Evolutionary conservation across 768 basidiomycete genomes (phyloP).

Genomic region (Tulasnella sp.): DNA sequence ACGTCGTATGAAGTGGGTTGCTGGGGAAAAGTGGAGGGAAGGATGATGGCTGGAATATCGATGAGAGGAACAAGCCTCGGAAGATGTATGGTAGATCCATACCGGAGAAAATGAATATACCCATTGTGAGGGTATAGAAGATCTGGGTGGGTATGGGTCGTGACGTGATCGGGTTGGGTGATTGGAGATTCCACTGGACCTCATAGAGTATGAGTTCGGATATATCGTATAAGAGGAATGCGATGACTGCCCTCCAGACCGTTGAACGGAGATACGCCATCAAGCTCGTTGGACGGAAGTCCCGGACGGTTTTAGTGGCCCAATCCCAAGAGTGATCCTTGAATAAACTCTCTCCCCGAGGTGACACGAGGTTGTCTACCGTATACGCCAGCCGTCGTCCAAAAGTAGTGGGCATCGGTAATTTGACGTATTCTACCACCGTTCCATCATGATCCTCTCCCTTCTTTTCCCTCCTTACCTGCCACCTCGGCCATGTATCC

Average conservation of each 20-base stretch:
- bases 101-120: not conserved
- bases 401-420: not conserved
- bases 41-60: not conserved
- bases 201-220: not conserved
- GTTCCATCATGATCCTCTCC: not conserved
- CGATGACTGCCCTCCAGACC: not conserved
- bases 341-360: not conserved
- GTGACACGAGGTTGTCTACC: not conserved
- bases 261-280: not conserved
- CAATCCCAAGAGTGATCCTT: not conserved
- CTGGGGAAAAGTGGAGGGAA: slow-evolving; percentile 12
- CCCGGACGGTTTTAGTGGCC: not conserved
- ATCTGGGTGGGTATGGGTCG: not conserved
- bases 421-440: not conserved
- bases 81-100: not conserved
- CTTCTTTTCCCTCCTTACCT: not conserved
- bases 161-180: not conserved
- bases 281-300: not conserved
- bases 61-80: not conserved
- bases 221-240: not conserved
- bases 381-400: not conserved
- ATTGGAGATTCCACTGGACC: not conserved
- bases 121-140: not conserved
- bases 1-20: slow-evolving; percentile 4
- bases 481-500: not conserved